Evolutionary conservation across 306 rosid genomes (phyloP), one percentile per base, ranked within the genome.

Genomic region (Malus sylvestris): DNA sequence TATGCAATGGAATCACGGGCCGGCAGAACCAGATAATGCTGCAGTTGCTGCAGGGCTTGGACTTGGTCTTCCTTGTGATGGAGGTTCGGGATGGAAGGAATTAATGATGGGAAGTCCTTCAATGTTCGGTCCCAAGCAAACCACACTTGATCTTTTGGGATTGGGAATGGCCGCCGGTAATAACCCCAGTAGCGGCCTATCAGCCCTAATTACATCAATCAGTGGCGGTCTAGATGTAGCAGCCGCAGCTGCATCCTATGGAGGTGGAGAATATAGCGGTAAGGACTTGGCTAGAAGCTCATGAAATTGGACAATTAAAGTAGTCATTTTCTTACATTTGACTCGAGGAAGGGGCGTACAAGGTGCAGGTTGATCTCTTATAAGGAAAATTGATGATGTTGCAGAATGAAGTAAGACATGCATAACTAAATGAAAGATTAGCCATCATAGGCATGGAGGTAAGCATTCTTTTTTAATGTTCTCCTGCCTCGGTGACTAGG

Each of bases 61-160:
- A 33, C 93, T 90, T 18, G 93, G 96, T 20, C 93, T 88, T 59
- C 96, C 90, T 32, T 79, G 81, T 55, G 96, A 90, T 60, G 83
- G 87, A 68, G 81, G 87, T 58, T 88, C 97, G 3, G 93, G 97
- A 74, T 79, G 92, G 75, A 91, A 91, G 82, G 97, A 91, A 73
- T 80, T 93, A 49, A 89, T 93, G 89, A 86, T 89, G 88, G 92
- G 93, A 49, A 84, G 86, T 32, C 91, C 93, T 40, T 87, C 97
- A 10, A 35, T 90, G 85, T 93, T 91, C 67, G 93, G 90, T 76
- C 97, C 97, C 22, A 93, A 90, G 80, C 97, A 93, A 49, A 87
- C 98, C 11, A 93, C 98, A 8, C 97, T 93, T 1, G 98, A 93
- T 76, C 92, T 93, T 80, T 91, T 93, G 0, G 97, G 98, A 70